Evolutionary conservation across 768 basidiomycete genomes (phyloP), one percentile per base, ranked within the genome.

Genomic region (Tulasnella sp.): DNA sequence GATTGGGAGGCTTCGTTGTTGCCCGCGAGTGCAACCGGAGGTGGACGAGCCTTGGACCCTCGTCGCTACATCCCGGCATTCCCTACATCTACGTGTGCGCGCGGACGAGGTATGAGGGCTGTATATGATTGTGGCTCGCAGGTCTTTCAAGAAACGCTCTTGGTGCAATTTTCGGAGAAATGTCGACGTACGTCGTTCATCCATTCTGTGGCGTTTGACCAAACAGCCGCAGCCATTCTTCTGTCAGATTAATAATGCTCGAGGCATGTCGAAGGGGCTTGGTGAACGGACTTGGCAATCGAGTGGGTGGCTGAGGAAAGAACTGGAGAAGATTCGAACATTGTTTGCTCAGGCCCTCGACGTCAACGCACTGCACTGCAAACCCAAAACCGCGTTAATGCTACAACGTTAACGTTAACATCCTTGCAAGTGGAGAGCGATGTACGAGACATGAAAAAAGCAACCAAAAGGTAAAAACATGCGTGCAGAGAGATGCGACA

Each of bases 341-440:
- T n/a, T n/a, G 54, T n/a, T 54, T 54, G 54, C 24, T 16, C 12
- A 42, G 41, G 3, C 41, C 46, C 24, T n/a, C 12, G 11, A n/a
- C 24, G 54, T 54, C 54, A 54, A 24, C 24, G 22, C 54, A 22
- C n/a, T n/a, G 54, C 54, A 54, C 54, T 2, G 24, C n/a, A 54
- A 8, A 54, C 54, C 54, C 54, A 54, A 54, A 54, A 54, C 24
- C n/a, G 3, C 54, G 54, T 69, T 69, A 69, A 69, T 69, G 64
- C 64, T 69, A 69, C 64, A 69, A 69, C 64, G 31, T 69, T 69
- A 69, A 69, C 64, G 64, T 69, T 69, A 69, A 69, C 64, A 69
- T 69, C 28, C 46, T 46, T 46, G 46, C 64, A 28, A 69, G 28
- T 69, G 31, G 2, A 69, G 18, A 69, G 64, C 64, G 18, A 37